Conservation (phyloP, 345 rosid genomes). For the Citrus mangshanensis region DNA sequence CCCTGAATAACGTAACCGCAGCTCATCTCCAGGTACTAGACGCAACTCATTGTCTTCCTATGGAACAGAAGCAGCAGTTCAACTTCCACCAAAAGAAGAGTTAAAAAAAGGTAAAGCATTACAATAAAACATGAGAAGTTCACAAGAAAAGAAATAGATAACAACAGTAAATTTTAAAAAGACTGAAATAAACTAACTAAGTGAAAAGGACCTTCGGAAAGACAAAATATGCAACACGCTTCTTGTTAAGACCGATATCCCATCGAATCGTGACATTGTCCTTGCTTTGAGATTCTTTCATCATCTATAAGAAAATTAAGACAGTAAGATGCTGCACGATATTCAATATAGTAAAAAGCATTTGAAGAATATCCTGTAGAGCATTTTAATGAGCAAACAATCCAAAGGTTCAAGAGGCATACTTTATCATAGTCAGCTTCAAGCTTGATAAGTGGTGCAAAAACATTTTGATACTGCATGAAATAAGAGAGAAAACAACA, state of each 20-base stretch:
- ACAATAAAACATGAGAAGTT: not conserved
- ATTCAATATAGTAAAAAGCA: not conserved
- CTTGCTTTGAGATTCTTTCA: conserved; percentile 99
- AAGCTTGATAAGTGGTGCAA: conserved; percentile 97
- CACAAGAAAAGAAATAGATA: not conserved
- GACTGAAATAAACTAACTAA: not conserved
- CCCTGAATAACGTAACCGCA: conserved; percentile 92
- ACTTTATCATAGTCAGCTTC: conserved; percentile 99
- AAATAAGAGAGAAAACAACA: conserved; percentile 15
- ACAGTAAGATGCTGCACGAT: conserved; percentile 12
- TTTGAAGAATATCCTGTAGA: not conserved
- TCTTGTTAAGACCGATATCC: conserved; percentile 98
- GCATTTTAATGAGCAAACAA: not conserved
- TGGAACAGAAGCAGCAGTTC: conserved; percentile 21
- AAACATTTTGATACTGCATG: conserved; percentile 98
- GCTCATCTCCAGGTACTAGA: conserved; percentile 95
- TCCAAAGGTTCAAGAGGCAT: conserved; percentile 15
- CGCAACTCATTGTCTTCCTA: conserved; percentile 99
- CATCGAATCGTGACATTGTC: conserved; percentile 93
- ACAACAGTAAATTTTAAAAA: not conserved
- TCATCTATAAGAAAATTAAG: conserved; percentile 57
- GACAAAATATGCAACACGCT: conserved; percentile 88
- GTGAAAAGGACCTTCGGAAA: conserved; percentile 77
- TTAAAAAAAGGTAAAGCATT: not conserved
- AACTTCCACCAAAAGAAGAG: conserved; percentile 9